Evolutionary conservation across 495 filamentous ascomycete species (phyloP).

Genomic region (Rostrohypoxylon terebratum): DNA sequence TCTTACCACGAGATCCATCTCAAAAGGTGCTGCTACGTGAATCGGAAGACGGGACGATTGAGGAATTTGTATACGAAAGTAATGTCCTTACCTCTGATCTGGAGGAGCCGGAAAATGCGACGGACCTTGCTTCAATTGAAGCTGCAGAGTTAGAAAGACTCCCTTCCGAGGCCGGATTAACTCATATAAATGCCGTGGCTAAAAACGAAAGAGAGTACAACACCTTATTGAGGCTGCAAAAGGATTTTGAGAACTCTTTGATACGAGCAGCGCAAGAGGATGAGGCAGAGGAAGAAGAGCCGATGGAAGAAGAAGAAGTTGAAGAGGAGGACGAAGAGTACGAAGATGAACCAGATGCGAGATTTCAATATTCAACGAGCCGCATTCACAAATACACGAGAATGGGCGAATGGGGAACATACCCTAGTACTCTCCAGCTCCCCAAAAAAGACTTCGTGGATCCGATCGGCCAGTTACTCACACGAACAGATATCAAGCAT

Average conservation of each 20-base stretch:
- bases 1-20: constrained; percentile 29
- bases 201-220: constrained; percentile 64
- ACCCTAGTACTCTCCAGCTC: constrained; percentile 76
- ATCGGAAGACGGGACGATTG: constrained; percentile 68
- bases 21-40: constrained; percentile 62
- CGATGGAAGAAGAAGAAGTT: constrained; percentile 52
- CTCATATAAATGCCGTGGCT: constrained; percentile 57
- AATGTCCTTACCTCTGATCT: constrained; percentile 30
- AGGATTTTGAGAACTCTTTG: constrained; percentile 65
- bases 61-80: constrained; percentile 66
- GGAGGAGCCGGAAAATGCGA: constrained; percentile 18
- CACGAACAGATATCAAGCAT: constrained; percentile 76
- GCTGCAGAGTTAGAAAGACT: constrained; percentile 3
- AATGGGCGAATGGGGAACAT: constrained; percentile 71
- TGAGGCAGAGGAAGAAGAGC: constrained; percentile 57
- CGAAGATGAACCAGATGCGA: constrained; percentile 53
- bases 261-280: constrained; percentile 61
- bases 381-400: constrained; percentile 75
- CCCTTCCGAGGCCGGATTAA: constrained; percentile 44
- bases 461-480: constrained; percentile 73
- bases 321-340: constrained; percentile 53
- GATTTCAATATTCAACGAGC: constrained; percentile 18
- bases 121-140: neutral
- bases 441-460: constrained; percentile 74
- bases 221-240: constrained; percentile 61